These are phyloP conservation scores for Xylariales sp. DNA, from an alignment of 2,329 filamentous ascomycete genomes.

Conservation along the genomic window DNA sequence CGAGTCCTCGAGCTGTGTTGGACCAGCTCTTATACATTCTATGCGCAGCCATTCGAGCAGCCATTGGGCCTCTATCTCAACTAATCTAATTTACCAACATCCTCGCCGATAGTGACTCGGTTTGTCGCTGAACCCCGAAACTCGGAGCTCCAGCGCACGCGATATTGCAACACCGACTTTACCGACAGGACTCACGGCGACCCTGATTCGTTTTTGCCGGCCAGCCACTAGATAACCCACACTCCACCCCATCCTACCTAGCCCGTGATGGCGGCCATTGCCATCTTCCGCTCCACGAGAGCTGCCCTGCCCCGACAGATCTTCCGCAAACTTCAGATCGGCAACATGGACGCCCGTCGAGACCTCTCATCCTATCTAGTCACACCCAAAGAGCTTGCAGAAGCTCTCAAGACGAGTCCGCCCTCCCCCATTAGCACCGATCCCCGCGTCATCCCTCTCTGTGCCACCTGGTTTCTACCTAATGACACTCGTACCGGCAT, in stretches of 20 bases:
- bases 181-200: constrained; percentile 11
- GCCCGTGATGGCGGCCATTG: constrained; percentile 57
- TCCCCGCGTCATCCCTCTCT: constrained; percentile 87
- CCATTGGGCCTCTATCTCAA: no score
- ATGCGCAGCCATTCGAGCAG: no score
- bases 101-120: constrained; percentile 3
- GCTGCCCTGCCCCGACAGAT: constrained; percentile 54
- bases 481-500: constrained; percentile 88
- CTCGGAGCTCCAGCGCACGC: constrained; percentile 36
- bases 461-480: constrained; percentile 95
- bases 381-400: constrained; percentile 82
- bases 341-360: constrained; percentile 57
- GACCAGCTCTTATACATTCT: not conserved
- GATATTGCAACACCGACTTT: constrained; percentile 33
- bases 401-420: constrained; percentile 85
- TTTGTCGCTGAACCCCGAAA: constrained; percentile 37
- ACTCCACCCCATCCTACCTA: constrained; percentile 22
- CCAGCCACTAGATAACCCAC: constrained; percentile 15
- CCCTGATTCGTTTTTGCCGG: constrained; percentile 24
- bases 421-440: constrained; percentile 82
- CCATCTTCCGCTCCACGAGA: constrained; percentile 57
- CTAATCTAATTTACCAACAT: not conserved
- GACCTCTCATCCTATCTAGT: constrained; percentile 86
- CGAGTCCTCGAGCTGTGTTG: constrained; percentile 36
- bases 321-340: constrained; percentile 49